Percentiles rank a stretch among this genome's conserved stretches.
Evolutionary conservation across 768 basidiomycete genomes (phyloP).

Genomic region (Filobasidium floriforme): DNA sequence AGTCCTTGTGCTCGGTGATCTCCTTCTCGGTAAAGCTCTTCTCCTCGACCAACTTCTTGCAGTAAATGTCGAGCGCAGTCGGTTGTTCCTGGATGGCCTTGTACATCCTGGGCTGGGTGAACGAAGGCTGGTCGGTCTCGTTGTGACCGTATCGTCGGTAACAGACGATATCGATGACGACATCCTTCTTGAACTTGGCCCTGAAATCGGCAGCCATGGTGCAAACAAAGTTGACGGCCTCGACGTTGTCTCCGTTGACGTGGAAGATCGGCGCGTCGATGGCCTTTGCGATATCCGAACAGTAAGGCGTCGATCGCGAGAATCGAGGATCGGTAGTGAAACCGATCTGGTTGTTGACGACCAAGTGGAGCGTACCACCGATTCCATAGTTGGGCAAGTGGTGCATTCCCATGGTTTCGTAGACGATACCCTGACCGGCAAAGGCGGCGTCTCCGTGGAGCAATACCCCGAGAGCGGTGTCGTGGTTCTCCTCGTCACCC

Average conservation of each 20-base stretch:
- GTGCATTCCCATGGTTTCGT: conserved; percentile 98
- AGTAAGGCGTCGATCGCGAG: conserved; percentile 93
- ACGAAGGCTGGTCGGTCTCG: conserved; percentile 96
- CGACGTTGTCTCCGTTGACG: conserved; percentile 96
- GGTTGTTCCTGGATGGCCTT: conserved; percentile 90
- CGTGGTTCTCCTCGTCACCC: conserved; percentile 68
- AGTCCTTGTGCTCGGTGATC: conserved; percentile 95
- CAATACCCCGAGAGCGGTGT: conserved; percentile 85
- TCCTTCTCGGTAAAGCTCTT: conserved; percentile 92
- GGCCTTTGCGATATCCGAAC: conserved; percentile 94
- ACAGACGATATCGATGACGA: conserved; percentile 96
- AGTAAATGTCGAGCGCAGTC: conserved; percentile 82
- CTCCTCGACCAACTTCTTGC: conserved; percentile 79
- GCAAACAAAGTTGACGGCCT: conserved; percentile 97
- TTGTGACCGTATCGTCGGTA: conserved; percentile 99
- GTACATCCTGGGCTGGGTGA: conserved; percentile 99
- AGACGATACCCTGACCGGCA: conserved; percentile 94
- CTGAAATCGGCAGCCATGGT: conserved; percentile 97
- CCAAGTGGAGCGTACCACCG: conserved; percentile 94
- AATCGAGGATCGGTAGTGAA: conserved; percentile 99
- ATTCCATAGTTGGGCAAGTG: conserved; percentile 91
- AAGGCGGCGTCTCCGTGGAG: conserved; percentile 98
- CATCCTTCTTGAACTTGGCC: conserved; percentile 97
- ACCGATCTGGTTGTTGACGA: conserved; percentile 98
- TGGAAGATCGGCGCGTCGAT: conserved; percentile 99